phyloP scores from a whole-genome alignment of 192 early-diverging fungal species.

The Gigaspora rosea region DNA sequence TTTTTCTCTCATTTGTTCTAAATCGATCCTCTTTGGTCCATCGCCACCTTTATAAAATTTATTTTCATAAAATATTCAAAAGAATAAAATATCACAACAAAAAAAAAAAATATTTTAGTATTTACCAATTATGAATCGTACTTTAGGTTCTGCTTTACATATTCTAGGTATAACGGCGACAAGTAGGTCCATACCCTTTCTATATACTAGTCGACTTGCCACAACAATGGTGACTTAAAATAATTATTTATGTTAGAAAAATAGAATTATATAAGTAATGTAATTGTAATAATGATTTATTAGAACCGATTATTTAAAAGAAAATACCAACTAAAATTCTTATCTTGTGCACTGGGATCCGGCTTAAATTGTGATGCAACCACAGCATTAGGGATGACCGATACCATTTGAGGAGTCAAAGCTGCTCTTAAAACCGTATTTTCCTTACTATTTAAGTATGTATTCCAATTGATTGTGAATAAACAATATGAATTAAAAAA shows the following conservation, averaged over 20 bases:
- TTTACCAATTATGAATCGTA: conserved; percentile 89
- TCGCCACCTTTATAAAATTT: conserved; percentile 67
- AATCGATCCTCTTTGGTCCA: conserved; percentile 92
- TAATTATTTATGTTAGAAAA: neutral
- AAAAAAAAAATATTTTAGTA: neutral
- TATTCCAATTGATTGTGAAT: neutral
- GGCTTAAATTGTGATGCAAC: conserved; percentile 91
- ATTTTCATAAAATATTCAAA: neutral
- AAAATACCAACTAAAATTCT: conserved; percentile 63
- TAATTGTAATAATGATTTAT: neutral
- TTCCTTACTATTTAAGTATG: conserved; percentile 75
- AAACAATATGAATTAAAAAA: neutral
- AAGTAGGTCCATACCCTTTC: conserved; percentile 93
- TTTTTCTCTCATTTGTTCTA: conserved; percentile 97
- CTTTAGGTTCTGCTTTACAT: conserved; percentile 75
- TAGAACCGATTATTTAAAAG: too few species aligned
- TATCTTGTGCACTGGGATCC: conserved; percentile 72
- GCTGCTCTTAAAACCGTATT: conserved; percentile 96
- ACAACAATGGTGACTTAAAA: conserved; percentile 90
- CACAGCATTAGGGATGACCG: conserved; percentile 97
- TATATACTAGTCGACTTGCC: conserved; percentile 88
- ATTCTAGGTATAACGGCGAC: conserved; percentile 90
- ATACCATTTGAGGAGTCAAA: conserved; percentile 85
- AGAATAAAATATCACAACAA: neutral
- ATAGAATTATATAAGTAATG: neutral